Conservation (phyloP, 352 stramenopile species). For the Phytophthora pinifolia region DNA sequence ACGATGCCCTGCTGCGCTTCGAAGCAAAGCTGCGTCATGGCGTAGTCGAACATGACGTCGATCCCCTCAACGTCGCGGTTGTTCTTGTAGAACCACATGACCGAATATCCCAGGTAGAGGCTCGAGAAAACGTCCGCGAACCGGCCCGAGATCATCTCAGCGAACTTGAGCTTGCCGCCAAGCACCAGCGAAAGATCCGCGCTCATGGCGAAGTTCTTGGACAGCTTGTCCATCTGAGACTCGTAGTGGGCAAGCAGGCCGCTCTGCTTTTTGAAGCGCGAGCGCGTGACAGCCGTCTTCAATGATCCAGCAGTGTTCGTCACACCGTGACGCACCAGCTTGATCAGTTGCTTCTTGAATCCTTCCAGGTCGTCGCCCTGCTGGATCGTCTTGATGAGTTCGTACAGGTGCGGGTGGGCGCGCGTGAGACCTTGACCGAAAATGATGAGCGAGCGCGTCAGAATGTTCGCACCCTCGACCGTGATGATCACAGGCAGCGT, state of each 20-base stretch:
- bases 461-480: conserved; percentile 97
- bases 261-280: conserved; percentile 84
- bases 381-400: conserved; percentile 97
- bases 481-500: conserved; percentile 97
- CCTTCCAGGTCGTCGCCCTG: conserved; percentile 92
- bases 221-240: conserved; percentile 95
- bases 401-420: conserved; percentile 96
- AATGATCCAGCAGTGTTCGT: conserved; percentile 93
- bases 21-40: conserved; percentile 95
- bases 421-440: conserved; percentile 98
- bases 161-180: conserved; percentile 98
- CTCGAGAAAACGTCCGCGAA: conserved; percentile 97
- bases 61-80: conserved; percentile 94
- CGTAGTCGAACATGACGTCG: conserved; percentile 96
- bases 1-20: conserved; percentile 96
- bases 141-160: conserved; percentile 97
- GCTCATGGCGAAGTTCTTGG: conserved; percentile 96
- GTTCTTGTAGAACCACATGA: conserved; percentile 96
- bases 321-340: conserved; percentile 94
- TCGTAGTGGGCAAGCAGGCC: conserved; percentile 96
- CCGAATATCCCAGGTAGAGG: conserved; percentile 97
- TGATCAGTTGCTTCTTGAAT: conserved; percentile 94
- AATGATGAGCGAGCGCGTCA: conserved; percentile 97
- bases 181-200: conserved; percentile 96
- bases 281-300: conserved; percentile 87